Evolutionary conservation across 495 filamentous ascomycete species (phyloP).

Genomic region (Penicillium bialowiezense): DNA sequence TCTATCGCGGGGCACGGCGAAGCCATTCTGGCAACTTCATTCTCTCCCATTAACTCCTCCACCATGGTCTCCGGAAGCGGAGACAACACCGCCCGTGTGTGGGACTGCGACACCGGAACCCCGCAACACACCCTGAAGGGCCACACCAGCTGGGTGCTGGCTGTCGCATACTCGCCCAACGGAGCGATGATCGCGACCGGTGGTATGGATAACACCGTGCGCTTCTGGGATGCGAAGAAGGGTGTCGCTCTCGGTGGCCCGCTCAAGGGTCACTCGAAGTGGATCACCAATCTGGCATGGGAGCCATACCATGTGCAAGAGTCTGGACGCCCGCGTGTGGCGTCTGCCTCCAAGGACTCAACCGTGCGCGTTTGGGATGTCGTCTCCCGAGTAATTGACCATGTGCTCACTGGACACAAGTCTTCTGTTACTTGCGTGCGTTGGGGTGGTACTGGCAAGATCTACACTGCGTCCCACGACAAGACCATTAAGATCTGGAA

Average conservation of each 20-base stretch:
- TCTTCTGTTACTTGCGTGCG: constrained; percentile 83
- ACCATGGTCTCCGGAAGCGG: constrained; percentile 87
- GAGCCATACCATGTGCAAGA: constrained; percentile 88
- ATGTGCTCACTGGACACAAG: constrained; percentile 84
- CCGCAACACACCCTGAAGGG: constrained; percentile 87
- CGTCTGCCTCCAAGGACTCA: constrained; percentile 85
- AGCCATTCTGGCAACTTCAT: constrained; percentile 83
- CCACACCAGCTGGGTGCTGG: constrained; percentile 91
- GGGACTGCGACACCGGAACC: constrained; percentile 94
- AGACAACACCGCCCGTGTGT: constrained; percentile 88
- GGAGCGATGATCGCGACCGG: constrained; percentile 82
- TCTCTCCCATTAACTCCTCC: constrained; percentile 78
- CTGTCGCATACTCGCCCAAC: constrained; percentile 82
- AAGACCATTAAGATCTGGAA: constrained; percentile 93
- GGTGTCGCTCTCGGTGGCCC: constrained; percentile 72
- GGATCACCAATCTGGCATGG: constrained; percentile 86
- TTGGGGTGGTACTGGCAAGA: constrained; percentile 87
- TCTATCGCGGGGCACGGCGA: constrained; percentile 90
- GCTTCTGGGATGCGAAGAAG: constrained; percentile 84
- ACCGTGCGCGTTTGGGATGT: constrained; percentile 89
- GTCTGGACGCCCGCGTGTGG: constrained; percentile 71
- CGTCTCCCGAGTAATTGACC: constrained; percentile 71
- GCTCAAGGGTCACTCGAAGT: constrained; percentile 88
- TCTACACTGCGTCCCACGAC: constrained; percentile 91
- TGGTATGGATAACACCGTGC: constrained; percentile 87